These are phyloP conservation scores for Colletotrichum siamense DNA, from an alignment of 2,329 filamentous ascomycete species.

Conservation along the genomic window DNA sequence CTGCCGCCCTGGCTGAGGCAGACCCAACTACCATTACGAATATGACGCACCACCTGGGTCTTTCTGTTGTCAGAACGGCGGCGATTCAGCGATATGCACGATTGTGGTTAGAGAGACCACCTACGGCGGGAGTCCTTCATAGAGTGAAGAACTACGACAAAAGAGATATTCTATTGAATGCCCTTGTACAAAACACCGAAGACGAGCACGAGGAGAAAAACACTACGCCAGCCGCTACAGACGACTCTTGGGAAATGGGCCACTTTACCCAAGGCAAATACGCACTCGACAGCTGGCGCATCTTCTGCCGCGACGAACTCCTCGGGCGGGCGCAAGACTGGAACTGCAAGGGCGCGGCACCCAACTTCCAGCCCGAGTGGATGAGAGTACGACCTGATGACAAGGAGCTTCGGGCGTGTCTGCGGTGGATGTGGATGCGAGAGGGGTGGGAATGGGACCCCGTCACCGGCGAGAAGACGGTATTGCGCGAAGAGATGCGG, in stretches of 20 bases:
- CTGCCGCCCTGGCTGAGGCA: conserved; percentile 63
- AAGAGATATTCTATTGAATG: conserved; percentile 32
- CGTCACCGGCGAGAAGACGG: conserved; percentile 66
- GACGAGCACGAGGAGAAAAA: background rate
- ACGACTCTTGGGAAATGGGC: conserved; percentile 80
- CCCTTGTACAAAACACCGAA: background rate
- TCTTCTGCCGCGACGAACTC: conserved; percentile 85
- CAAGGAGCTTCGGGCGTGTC: conserved; percentile 86
- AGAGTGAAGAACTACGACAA: conserved; percentile 53
- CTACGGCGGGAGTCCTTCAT: conserved; percentile 60
- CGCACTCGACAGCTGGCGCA: conserved; percentile 88
- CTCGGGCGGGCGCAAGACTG: conserved; percentile 70
- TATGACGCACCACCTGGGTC: conserved; percentile 74
- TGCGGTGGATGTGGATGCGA: conserved; percentile 91
- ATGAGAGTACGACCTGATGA: conserved; percentile 83
- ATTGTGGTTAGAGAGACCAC: conserved; percentile 70
- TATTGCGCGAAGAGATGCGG: conserved; percentile 58
- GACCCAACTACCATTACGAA: conserved; percentile 59
- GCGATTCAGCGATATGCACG: conserved; percentile 75
- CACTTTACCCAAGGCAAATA: conserved; percentile 85
- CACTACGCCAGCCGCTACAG: conserved; percentile 11
- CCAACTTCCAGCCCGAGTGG: conserved; percentile 83
- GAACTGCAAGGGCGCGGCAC: conserved; percentile 60
- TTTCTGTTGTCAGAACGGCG: conserved; percentile 70
- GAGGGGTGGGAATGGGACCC: conserved; percentile 86